A percentile compares a stretch with the other conserved stretches of the same genome.
phyloP scores from a whole-genome alignment of 441 rosid species.

The Omphalea diandra region DNA sequence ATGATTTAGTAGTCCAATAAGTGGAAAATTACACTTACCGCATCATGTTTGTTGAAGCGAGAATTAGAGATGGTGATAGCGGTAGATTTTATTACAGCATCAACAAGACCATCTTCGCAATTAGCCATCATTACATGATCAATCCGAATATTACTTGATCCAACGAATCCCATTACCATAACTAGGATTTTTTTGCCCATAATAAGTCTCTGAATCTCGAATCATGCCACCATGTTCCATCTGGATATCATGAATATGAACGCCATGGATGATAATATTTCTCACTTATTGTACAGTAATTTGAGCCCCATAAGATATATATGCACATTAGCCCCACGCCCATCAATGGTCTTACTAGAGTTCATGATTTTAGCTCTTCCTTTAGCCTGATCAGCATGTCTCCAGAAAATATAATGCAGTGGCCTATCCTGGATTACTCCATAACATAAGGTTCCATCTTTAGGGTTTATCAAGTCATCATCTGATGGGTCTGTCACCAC shows the following conservation, averaged over 20 bases:
- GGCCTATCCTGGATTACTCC: conserved; percentile 34
- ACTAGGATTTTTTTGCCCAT: conserved; percentile 21
- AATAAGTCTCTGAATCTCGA: conserved; percentile 29
- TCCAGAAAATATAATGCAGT: conserved; percentile 35
- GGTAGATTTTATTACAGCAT: conserved; percentile 30
- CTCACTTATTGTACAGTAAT: conserved; percentile 29
- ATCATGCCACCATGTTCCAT: conserved; percentile 25
- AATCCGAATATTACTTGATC: conserved; percentile 32
- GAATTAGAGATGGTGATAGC: conserved; percentile 42
- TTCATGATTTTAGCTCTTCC: conserved; percentile 31
- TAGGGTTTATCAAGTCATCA: conserved; percentile 30
- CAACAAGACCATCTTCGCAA: conserved; percentile 34
- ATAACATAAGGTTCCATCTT: conserved; percentile 33
- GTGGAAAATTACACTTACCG: conserved; percentile 12
- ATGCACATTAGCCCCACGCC: conserved; percentile 28
- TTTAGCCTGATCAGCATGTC: conserved; percentile 33
- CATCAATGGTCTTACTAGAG: conserved; percentile 36
- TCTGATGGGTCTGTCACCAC: conserved; percentile 31
- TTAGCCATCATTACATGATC: conserved; percentile 37
- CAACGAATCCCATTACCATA: conserved; percentile 38
- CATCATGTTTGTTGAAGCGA: conserved; percentile 31
- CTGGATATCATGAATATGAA: conserved; percentile 23
- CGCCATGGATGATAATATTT: conserved; percentile 34
- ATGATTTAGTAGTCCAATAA: too few relatives aligned
- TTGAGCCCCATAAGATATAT: conserved; percentile 29